Evolutionary conservation across 2,329 filamentous ascomycete genomes (phyloP), one percentile per base, ranked within the genome.

Genomic region (Bimuria novae-zelandiae): DNA sequence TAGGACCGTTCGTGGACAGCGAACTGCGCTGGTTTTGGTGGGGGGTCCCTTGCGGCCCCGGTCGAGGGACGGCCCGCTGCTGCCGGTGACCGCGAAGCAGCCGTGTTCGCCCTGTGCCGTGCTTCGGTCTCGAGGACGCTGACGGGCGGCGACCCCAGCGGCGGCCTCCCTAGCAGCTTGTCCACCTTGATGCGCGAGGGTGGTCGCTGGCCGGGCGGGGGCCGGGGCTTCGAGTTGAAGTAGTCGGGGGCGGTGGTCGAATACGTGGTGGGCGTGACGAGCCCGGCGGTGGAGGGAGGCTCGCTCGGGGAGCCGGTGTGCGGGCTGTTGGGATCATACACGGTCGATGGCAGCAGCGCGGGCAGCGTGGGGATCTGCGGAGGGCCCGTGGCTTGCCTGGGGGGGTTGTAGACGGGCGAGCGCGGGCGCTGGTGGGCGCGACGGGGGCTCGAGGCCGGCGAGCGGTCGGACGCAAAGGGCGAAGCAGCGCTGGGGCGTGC

Each of bases 401-500:
- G 58, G 33, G 71, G 68, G 55, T 70, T 51, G 61, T 62, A 59
- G 45, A 47, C 55, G 35, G 73, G 71, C 19, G 72, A 75, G 52
- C 61, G 63, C 17, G 65, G 66, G 39, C 68, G 51, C 7, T 21
- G 39, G 33, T 62, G 39, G 55, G 63, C 63, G 45, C 70, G 65
- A 27, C 67, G 68, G 46, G 74, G 72, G 51, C 74, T 77, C 52
- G 74, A 65, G 29, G 65, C 59, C 25, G 75, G 75, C 49, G 75
- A 76, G 56, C 63, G 64, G 45, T 64, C 35, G 36, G 56, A 43
- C 17, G 51, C 37, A 14, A 21, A 23, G 32, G 53, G 14, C 45
- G 49, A 27, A 53, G 41, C 36, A 29, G 40, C 64, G 49, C 43
- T 60, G 65, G 59, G 60, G 64, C n/a, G 43, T 63, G 58, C 27